A percentile compares a stretch with the other conserved stretches of the same genome.
These are phyloP conservation scores for Puya raimondii DNA, from an alignment of 176 grass and related monocot species.

Conservation along the genomic window DNA sequence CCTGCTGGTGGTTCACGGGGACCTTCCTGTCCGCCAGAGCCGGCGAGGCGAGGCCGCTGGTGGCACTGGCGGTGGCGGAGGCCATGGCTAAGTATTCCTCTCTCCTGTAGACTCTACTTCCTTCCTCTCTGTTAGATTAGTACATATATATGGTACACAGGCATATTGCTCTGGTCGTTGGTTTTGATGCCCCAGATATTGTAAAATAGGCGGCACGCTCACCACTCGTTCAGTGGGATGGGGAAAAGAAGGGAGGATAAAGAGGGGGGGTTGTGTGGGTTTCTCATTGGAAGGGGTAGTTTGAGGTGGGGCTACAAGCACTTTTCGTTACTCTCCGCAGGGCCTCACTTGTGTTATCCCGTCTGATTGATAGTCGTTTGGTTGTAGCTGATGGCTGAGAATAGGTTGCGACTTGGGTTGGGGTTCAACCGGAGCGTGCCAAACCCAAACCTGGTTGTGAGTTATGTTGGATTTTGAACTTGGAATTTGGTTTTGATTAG, in stretches of 20 bases:
- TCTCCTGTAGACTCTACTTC: neutral
- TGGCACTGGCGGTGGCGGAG: slow-evolving; percentile 33
- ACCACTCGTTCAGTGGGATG: too few species aligned
- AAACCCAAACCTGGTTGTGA: too few species aligned
- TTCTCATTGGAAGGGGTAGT: too few species aligned
- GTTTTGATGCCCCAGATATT: slow-evolving; percentile 2
- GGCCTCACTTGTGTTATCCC: too few species aligned
- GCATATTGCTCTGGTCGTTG: neutral
- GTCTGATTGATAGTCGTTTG: too few species aligned
- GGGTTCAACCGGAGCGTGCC: too few species aligned
- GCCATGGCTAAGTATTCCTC: slow-evolving; percentile 3
- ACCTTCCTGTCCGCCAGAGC: slow-evolving; percentile 29
- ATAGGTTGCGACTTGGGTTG: too few species aligned
- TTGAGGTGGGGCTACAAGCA: too few species aligned
- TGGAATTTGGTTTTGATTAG: too few species aligned
- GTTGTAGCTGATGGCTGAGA: too few species aligned
- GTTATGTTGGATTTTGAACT: too few species aligned
- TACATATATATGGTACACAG: neutral
- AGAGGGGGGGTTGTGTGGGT: neutral
- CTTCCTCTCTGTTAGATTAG: neutral
- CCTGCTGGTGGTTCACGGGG: slow-evolving; percentile 12
- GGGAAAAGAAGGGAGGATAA: neutral
- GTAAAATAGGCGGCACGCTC: neutral
- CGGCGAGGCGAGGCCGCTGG: slow-evolving; percentile 20
- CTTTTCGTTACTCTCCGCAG: too few species aligned